A percentile compares a stretch with the other conserved stretches of the same genome.
Conservation (phyloP, 179 eudicot genomes). For the Vitellaria paradoxa region DNA sequence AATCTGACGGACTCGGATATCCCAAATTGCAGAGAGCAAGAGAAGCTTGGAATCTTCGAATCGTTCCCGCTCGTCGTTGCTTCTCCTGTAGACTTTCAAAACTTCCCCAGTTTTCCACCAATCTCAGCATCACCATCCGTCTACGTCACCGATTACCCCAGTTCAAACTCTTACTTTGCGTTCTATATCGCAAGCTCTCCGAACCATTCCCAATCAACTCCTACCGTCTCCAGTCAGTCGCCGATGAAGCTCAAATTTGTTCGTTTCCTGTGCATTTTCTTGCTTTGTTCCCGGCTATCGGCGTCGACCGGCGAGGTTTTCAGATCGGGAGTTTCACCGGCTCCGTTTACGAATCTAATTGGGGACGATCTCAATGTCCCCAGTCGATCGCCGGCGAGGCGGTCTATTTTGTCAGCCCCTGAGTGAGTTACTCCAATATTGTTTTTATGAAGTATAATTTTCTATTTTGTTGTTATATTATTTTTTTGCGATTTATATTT, state of each 20-base stretch:
- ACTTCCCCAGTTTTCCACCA: not conserved
- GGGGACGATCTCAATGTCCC: conserved; percentile 16
- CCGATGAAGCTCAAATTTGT: conserved; percentile 16
- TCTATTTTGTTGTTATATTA: not conserved
- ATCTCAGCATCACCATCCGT: not conserved
- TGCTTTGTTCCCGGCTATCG: conserved; percentile 13
- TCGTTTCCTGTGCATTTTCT: conserved; percentile 15
- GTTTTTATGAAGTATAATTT: not conserved
- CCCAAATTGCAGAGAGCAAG: conserved; percentile 10
- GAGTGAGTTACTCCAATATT: too few species aligned
- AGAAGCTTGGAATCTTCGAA: conserved; percentile 22
- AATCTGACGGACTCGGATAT: conserved; percentile 1
- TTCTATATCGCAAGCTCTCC: not conserved
- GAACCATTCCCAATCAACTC: not conserved
- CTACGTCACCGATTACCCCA: not conserved
- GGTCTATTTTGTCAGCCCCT: conserved; percentile 20
- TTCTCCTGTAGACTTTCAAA: not conserved
- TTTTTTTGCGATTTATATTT: not conserved
- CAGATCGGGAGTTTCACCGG: not conserved
- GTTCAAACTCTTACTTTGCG: not conserved
- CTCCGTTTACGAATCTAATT: not conserved
- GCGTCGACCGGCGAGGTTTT: conserved; percentile 20
- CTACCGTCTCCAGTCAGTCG: too few species aligned
- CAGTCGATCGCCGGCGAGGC: conserved; percentile 3
- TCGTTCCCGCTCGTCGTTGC: not conserved